phyloP scores from a whole-genome alignment of 2,329 filamentous ascomycete species.

The Pleurostoma richardsiae region DNA sequence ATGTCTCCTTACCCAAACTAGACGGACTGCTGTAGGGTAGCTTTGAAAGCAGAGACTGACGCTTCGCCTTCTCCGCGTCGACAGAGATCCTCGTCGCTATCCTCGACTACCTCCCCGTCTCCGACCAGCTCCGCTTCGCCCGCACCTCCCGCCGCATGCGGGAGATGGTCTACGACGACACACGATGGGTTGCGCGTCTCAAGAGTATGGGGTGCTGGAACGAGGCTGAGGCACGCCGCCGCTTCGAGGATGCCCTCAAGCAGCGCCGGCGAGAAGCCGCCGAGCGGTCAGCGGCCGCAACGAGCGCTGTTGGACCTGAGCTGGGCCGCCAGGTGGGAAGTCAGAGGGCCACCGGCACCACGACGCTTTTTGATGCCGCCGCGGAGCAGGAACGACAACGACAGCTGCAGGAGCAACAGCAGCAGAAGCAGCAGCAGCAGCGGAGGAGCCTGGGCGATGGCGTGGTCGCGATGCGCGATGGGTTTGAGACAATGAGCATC shows the following conservation, averaged over 20 bases:
- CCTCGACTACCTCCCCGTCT: constrained; percentile 80
- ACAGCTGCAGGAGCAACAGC: constrained; percentile 26
- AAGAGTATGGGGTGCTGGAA: constrained; percentile 90
- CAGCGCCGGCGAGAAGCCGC: constrained; percentile 52
- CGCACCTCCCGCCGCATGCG: constrained; percentile 79
- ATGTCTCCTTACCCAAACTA: constrained; percentile 18
- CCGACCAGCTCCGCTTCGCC: constrained; percentile 82
- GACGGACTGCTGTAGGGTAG: neutral
- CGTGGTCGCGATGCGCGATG: constrained; percentile 42
- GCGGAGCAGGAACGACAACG: constrained; percentile 53
- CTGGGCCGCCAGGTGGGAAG: constrained; percentile 3
- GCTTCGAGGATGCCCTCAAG: constrained; percentile 69
- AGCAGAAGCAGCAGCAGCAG: constrained; percentile 6
- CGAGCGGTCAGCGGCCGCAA: constrained; percentile 19
- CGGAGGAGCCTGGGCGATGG: constrained; percentile 13
- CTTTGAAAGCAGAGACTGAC: no score
- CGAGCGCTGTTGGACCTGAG: constrained; percentile 10
- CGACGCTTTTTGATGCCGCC: constrained; percentile 70
- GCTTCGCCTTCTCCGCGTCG: constrained; percentile 1
- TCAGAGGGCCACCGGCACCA: constrained; percentile 25
- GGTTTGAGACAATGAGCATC: constrained; percentile 74
- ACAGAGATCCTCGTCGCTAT: constrained; percentile 83
- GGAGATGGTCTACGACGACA: constrained; percentile 99
- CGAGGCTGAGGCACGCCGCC: constrained; percentile 74
- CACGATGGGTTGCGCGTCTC: constrained; percentile 84